These are phyloP conservation scores for Penicillium nucicola DNA, from an alignment of 495 filamentous ascomycete genomes.

Conservation along the genomic window DNA sequence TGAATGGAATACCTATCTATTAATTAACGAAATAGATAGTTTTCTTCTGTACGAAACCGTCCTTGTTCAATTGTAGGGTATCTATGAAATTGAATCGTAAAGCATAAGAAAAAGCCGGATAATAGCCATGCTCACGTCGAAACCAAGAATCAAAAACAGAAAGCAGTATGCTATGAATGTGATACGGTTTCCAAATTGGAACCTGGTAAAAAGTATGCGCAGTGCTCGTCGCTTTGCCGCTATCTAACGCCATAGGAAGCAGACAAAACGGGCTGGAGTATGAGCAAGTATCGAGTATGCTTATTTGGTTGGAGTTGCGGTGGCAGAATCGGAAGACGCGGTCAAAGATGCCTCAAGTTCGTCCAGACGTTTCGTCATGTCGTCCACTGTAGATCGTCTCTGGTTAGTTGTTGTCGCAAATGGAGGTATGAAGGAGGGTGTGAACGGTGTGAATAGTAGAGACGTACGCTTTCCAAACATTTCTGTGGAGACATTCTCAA, in stretches of 20 bases:
- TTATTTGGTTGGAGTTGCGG: slow-evolving; percentile 23
- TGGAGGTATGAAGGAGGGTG: not conserved
- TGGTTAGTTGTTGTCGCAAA: slow-evolving; percentile 3
- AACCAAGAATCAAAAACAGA: not conserved
- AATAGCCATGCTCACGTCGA: not conserved
- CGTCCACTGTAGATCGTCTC: slow-evolving; percentile 65
- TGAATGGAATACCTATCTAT: not conserved
- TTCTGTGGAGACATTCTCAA: slow-evolving; percentile 73
- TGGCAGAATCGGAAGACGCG: slow-evolving; percentile 12
- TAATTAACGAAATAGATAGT: not conserved
- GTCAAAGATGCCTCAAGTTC: slow-evolving; percentile 69
- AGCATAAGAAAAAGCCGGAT: not conserved
- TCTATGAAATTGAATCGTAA: slow-evolving; percentile 13
- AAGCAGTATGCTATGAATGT: not conserved
- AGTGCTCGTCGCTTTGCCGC: not conserved
- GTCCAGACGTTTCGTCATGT: slow-evolving; percentile 88
- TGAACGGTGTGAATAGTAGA: too few relatives aligned
- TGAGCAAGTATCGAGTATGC: not conserved
- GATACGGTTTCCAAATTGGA: not conserved
- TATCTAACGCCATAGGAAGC: slow-evolving; percentile 2
- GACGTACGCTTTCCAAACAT: slow-evolving; percentile 83
- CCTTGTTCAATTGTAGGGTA: slow-evolving; percentile 21
- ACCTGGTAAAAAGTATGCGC: not conserved
- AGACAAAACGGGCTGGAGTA: not conserved
- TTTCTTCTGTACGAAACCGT: not conserved